These are phyloP conservation scores for Pezicula carpinea DNA, from an alignment of 2,329 filamentous ascomycete genomes.

Conservation along the genomic window DNA sequence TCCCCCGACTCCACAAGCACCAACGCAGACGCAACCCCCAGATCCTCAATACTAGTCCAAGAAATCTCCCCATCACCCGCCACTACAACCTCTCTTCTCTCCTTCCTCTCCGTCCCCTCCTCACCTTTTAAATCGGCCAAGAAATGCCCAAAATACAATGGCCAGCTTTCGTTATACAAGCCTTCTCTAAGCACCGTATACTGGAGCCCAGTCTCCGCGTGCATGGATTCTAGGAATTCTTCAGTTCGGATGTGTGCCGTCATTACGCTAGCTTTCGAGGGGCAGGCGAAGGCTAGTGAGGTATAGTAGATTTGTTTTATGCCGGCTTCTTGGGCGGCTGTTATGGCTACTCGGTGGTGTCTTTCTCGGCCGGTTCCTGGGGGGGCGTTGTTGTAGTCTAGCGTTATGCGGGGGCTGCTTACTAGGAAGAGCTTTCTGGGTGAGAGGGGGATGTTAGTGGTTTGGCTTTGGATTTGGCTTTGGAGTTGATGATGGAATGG, in stretches of 20 bases:
- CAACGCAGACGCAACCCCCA: conserved; percentile 18
- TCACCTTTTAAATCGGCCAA: too few species aligned
- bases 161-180: conserved; percentile 24
- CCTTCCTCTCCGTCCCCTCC: conserved; percentile 8
- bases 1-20: conserved; percentile 12
- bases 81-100: conserved; percentile 19
- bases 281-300: conserved; percentile 19
- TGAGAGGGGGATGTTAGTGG: too few species aligned
- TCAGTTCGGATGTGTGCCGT: conserved; percentile 12
- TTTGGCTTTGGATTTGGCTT: too few species aligned
- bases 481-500: too few species aligned
- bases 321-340: conserved; percentile 24
- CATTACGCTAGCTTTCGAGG: conserved; percentile 11
- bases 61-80: conserved; percentile 20
- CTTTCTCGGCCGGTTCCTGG: conserved; percentile 10
- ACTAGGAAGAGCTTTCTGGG: conserved; percentile 31
- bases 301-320: conserved; percentile 31
- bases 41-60: conserved; percentile 21
- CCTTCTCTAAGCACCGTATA: conserved; percentile 22
- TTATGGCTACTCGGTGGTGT: conserved; percentile 11
- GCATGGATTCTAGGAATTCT: conserved; percentile 13
- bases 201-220: conserved; percentile 4
- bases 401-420: conserved; percentile 22
- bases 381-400: conserved; percentile 38
- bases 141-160: conserved; percentile 21